These are phyloP conservation scores for Sarocladium oryzae DNA, from an alignment of 2,329 filamentous ascomycete genomes.

Conservation along the genomic window DNA sequence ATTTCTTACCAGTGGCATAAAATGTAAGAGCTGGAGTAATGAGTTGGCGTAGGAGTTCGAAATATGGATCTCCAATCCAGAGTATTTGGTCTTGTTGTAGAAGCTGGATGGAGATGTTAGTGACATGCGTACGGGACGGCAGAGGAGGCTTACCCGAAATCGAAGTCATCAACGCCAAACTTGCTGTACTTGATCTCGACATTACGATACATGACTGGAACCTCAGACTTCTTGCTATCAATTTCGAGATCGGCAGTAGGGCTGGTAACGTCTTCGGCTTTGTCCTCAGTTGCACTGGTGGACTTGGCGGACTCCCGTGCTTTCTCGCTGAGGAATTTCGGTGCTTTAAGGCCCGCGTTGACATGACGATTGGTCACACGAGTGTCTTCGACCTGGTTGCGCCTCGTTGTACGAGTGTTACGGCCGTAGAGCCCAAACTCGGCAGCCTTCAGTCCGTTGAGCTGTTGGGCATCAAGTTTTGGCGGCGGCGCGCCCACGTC, in stretches of 20 bases:
- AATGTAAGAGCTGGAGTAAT: conserved; percentile 83
- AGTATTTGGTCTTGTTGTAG: conserved; percentile 90
- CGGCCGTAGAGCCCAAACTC: conserved; percentile 75
- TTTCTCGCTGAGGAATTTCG: conserved; percentile 93
- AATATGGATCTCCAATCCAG: conserved; percentile 92
- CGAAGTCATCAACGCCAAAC: conserved; percentile 98
- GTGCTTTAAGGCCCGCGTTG: conserved; percentile 59
- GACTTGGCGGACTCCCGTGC: conserved; percentile 59
- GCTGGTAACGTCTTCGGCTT: conserved; percentile 52
- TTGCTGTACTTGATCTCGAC: conserved; percentile 99
- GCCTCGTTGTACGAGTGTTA: conserved; percentile 64
- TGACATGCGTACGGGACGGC: neutral
- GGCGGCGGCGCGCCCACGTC: conserved; percentile 78
- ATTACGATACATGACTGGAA: conserved; percentile 83
- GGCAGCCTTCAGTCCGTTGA: conserved; percentile 61
- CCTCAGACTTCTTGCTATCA: conserved; percentile 70
- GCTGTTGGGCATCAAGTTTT: conserved; percentile 64
- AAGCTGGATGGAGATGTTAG: conserved; percentile 38
- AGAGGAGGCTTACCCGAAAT: conserved; percentile 66
- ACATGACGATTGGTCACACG: conserved; percentile 55
- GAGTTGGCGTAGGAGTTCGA: conserved; percentile 95
- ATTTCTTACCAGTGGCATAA: conserved; percentile 83
- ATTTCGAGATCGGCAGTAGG: conserved; percentile 63
- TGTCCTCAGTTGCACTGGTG: conserved; percentile 32
- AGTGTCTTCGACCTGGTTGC: conserved; percentile 80